These are phyloP conservation scores for Coniochaeta sp. DNA, from an alignment of 2,329 filamentous ascomycete species.

Conservation along the genomic window DNA sequence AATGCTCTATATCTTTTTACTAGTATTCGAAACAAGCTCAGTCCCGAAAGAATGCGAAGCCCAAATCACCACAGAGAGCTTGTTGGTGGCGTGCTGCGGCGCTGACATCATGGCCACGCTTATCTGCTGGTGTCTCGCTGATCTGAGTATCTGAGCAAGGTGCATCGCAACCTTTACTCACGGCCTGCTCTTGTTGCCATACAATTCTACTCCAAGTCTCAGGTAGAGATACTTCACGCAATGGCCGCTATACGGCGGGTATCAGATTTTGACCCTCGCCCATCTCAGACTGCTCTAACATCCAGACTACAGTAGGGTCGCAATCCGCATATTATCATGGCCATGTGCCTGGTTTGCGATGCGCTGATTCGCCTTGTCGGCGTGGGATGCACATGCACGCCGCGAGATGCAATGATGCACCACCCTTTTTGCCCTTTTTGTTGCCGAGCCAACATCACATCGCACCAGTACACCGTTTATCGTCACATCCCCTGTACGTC, in stretches of 20 bases:
- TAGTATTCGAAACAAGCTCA: no score
- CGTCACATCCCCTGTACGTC: not conserved
- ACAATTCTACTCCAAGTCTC: not conserved
- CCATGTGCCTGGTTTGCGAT: not conserved
- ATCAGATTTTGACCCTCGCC: not conserved
- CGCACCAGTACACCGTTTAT: not conserved
- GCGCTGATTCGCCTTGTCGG: not conserved
- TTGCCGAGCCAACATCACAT: not conserved
- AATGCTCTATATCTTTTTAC: not conserved
- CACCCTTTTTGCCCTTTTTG: no score
- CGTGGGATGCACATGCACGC: not conserved
- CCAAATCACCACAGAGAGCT: not conserved
- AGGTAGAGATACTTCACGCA: no score
- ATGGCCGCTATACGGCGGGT: no score
- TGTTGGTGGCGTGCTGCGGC: not conserved
- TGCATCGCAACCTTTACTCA: not conserved
- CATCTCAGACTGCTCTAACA: no score
- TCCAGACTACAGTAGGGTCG: no score
- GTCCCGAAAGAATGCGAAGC: not conserved
- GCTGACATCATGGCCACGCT: not conserved
- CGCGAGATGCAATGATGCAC: not conserved
- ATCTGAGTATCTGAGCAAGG: not conserved
- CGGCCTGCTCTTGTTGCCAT: not conserved
- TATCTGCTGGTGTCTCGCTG: not conserved
- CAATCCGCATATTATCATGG: not conserved